Base-by-base conservation (phyloP, 202 grass and related monocot species). In the Panicum hallii region DNA sequence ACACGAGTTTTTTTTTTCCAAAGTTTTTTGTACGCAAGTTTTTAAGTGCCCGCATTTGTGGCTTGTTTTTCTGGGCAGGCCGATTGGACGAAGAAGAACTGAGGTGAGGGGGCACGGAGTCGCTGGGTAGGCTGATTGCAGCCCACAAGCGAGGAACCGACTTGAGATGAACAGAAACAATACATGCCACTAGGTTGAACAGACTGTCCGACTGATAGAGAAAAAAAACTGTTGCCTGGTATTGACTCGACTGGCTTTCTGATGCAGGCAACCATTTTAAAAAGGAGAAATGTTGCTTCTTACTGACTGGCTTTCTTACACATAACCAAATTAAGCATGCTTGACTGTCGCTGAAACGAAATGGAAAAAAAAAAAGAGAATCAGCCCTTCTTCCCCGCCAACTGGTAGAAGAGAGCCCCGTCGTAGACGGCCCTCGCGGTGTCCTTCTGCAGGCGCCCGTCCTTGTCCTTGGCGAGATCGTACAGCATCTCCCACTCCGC, bases 401-500 rank as follows among this genome's bases (percentile, higher is more conserved):
- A 3, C 77, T 89, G 71, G 58, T 75, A 58, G 52, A 98, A 98
- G 22, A 98, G 74, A 56, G 57, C 86, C 42, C 95, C 95, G 30
- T 98, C 93, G 26, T 90, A 98, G 20, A 93, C 91, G 38, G 15
- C 34, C 72, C 81, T 85, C n/a, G 64, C 73, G 15, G 46, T 66
- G 20, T 89, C 91, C 85, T 92, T 95, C 3, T 58, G 83, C 1
- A 98, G 86, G 16, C 85, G 79, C 11, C 93, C 91, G 58, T 95
- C 70, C 80, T 92, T 79, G 82, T 95, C 91, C 83, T 95, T 89
- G 58, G 61, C 84, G 47, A 98, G 65, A 2, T 12, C 54, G 85
- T 95, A 95, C 42, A 98, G 53, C 7, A 93, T 4, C 72, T 77
- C 78, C 93, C 95, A 95, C 83, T 98, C 95, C 11, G 22, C 3